Percentiles rank a stretch among this genome's conserved stretches.
Evolutionary conservation across 1,284 basidiomycete species (phyloP).

Genomic region (Neonothopanus nambi): DNA sequence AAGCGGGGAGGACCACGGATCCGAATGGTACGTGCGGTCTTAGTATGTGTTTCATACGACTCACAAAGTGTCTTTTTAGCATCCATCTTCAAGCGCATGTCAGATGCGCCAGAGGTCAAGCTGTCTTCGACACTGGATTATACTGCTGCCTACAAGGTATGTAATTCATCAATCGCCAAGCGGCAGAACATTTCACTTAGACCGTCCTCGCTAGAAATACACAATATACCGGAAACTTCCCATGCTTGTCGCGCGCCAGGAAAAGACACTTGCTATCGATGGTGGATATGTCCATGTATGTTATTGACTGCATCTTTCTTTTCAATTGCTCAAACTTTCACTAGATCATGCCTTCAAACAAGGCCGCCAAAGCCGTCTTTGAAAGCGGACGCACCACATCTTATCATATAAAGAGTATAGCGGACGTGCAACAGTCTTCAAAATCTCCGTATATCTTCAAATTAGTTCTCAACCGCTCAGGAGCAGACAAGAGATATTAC

Average conservation of each 20-base stretch:
- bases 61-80: constrained; percentile 46
- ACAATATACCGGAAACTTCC: constrained; percentile 94
- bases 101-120: constrained; percentile 71
- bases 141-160: constrained; percentile 81
- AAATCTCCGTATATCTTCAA: constrained; percentile 88
- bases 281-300: constrained; percentile 92
- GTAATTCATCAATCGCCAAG: constrained; percentile 19
- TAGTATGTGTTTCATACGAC: constrained; percentile 5
- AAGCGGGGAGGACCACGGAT: constrained; percentile 74
- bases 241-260: constrained; percentile 88
- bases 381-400: constrained; percentile 89
- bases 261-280: constrained; percentile 91
- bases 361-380: constrained; percentile 68
- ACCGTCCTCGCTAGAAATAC: constrained; percentile 64
- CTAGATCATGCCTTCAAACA: constrained; percentile 81
- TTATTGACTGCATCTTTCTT: background rate
- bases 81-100: constrained; percentile 87
- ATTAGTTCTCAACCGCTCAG: constrained; percentile 44
- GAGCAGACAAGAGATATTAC: constrained; percentile 90
- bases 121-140: constrained; percentile 59
- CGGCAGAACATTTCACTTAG: background rate
- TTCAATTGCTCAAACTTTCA: background rate
- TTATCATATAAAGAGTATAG: constrained; percentile 89
- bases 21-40: constrained; percentile 72
- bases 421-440: constrained; percentile 80